Percentiles rank a stretch among this genome's conserved stretches.
Conservation (phyloP, 495 filamentous ascomycete genomes). For the Xylaria palmicola region DNA sequence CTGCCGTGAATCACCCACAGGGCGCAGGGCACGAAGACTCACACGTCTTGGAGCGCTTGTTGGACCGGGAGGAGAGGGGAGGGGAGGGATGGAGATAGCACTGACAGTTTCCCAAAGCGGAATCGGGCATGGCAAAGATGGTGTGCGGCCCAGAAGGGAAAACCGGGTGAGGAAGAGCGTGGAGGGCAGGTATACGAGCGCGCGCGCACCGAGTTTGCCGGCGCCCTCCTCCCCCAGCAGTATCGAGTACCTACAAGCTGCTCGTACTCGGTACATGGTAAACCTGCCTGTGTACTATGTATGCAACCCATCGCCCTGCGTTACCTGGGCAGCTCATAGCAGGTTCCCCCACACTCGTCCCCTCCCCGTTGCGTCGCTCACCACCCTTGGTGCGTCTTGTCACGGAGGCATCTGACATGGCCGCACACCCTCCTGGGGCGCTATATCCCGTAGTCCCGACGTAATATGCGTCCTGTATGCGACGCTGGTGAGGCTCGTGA, state of each 20-base stretch:
- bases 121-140: constrained; percentile 27
- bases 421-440: constrained; percentile 19
- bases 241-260: too few species aligned
- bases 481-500: constrained; percentile 23
- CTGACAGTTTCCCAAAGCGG: constrained; percentile 27
- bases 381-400: neutral
- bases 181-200: too few species aligned
- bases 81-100: constrained; percentile 1
- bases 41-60: constrained; percentile 9
- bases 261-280: too few species aligned
- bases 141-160: constrained; percentile 23
- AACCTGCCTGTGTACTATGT: too few species aligned
- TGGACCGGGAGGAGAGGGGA: neutral
- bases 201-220: neutral
- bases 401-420: constrained; percentile 31
- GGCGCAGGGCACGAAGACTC: constrained; percentile 25
- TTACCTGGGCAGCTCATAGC: too few species aligned
- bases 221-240: too few species aligned
- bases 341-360: too few species aligned
- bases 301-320: too few species aligned
- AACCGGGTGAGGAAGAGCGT: constrained; percentile 23
- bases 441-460: constrained; percentile 21
- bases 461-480: constrained; percentile 17
- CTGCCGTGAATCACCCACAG: constrained; percentile 25
- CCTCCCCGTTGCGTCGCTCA: too few species aligned